phyloP scores from a whole-genome alignment of 305 asterid genomes.

The Petunia hybrid region DNA sequence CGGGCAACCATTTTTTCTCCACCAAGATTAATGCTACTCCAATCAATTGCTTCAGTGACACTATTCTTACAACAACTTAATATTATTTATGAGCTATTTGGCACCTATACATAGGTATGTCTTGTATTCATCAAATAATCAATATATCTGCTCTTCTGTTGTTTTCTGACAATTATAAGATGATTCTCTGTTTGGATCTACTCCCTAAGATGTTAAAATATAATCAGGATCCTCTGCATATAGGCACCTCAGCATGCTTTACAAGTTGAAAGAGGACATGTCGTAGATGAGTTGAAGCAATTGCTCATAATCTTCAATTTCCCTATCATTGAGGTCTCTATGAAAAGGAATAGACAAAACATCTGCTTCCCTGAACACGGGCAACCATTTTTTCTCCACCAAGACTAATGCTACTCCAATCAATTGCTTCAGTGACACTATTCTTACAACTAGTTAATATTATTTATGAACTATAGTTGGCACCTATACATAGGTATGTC shows the following conservation, averaged over 20 bases:
- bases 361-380: too few species aligned
- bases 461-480: neutral
- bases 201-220: neutral
- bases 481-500: neutral
- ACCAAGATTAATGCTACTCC: neutral
- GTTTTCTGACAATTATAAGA: neutral
- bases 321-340: too few species aligned
- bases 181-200: neutral
- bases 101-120: neutral
- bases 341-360: too few species aligned
- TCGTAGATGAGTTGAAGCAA: too few species aligned
- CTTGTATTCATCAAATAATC: neutral
- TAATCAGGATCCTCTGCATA: neutral
- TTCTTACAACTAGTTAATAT: neutral
- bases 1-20: neutral
- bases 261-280: too few species aligned
- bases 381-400: neutral
- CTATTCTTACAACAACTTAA: neutral
- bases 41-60: neutral
- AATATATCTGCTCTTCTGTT: neutral
- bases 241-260: too few species aligned
- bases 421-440: slow-evolving; percentile 10
- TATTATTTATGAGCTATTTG: neutral
- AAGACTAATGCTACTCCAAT: neutral
- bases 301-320: too few species aligned